Base-by-base conservation (phyloP, 2,329 filamentous ascomycete species). In the Pestalotiopsis sp. region DNA sequence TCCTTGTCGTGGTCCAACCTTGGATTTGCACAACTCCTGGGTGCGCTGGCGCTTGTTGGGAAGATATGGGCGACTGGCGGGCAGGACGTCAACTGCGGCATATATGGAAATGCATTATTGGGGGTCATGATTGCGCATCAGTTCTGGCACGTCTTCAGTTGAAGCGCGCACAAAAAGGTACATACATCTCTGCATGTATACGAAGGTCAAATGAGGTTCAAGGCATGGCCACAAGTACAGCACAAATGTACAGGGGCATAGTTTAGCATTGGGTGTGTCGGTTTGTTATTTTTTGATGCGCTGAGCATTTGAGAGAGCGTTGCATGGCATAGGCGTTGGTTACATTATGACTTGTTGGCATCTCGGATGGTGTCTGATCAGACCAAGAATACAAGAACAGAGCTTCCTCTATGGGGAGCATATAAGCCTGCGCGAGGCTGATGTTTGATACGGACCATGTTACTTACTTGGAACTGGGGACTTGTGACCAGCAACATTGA, bases 131-230 rank as follows among this genome's bases (percentile, higher is more conserved):
- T 78, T 20, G 69, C 72, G 65, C 77, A 79, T 69, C 77, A 78
- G 38, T 69, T 76, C 64, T 75, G 74, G 75, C 77, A 79, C 68
- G 72, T 75, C 6, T 76, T 79, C 61, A 66, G 68, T 25, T 77
- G 70, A 67, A 66, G 14, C 31, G 36, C 38, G 17, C 57, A 17
- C 57, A 25, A 56, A 57, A 59, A 31, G 31, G 31, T 36, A 36
- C 31, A 36, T 36, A 36, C 31, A 36, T 36, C 2, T 36, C 7
- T 36, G 31, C 31, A 36, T 36, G 14, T 23, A 45, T 20, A 57
- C 17, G 17, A 57, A 36, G 13, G 45, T 68, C 36, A 11, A 27
- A 49, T 23, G 31, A 23, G 5, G 52, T 49, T 25, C 13, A 40
- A n/a, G 27, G 62, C 25, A 64, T 20, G 27, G 4, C n/a, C 11